Base-by-base conservation (phyloP, 225 moss, liverwort and hornwort species). In the Sphagnum contortum region DNA sequence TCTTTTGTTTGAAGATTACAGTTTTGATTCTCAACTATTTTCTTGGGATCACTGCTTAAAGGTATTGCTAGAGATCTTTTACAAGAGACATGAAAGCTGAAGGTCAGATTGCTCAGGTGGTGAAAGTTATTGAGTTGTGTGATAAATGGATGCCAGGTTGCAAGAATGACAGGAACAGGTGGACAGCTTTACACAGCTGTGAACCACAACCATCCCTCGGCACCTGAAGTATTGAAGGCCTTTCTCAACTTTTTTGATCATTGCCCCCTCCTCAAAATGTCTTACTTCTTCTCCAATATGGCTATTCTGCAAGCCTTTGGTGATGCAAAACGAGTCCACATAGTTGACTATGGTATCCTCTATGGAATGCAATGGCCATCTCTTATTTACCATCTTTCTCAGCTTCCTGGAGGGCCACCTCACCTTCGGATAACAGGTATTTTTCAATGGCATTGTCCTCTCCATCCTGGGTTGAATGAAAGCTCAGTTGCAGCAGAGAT, bases 331-430 rank as follows among this genome's bases (percentile, higher is more conserved):
- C 80, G 80, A 14, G 79, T 95, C 8, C 94, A 92, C 64, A 72
- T 95, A 12, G 57, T 95, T 5, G 91, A 91, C 67, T 95, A 86
- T 55, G 94, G 94, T 3, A 95, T 95, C 64, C 76, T 95, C 0
- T 89, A 91, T 52, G 94, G 94, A 55, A 72, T 86, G 9, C 94
- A 95, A 71, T 95, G 94, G 94, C 91, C 94, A 0, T 91, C 88
- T 57, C 73, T 95, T 48, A 75, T 92, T 4, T 60, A 63, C 8
- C 79, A 75, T n/a, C 75, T 95, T 13, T 69, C 84, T 0, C 45
- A 61, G 29, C 77, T 86, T 48, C 59, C 70, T 2, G 94, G 69
- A 14, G 94, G 91, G 45, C 82, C 94, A 50, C 94, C 91, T 4
- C 77, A 68, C 71, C 84, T 95, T 48, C 82, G 94, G 5, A 81